Evolutionary conservation across 148 eudicot genomes (phyloP).

Genomic region (Euryodendron excelsum): DNA sequence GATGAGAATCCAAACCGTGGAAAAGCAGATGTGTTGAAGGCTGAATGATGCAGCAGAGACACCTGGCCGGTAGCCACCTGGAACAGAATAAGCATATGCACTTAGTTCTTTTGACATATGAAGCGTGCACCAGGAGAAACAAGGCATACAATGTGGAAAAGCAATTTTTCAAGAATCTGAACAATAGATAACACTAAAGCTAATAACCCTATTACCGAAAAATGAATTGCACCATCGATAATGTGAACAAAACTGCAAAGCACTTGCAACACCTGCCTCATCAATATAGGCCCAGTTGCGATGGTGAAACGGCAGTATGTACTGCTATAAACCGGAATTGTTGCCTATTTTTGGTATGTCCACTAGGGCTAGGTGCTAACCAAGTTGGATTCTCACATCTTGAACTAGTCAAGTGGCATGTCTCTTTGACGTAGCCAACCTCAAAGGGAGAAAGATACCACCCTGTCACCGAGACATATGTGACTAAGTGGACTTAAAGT

Average conservation of each 20-base stretch:
- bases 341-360: neutral
- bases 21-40: slow-evolving; percentile 29
- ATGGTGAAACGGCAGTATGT: neutral
- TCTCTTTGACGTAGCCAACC: neutral
- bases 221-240: neutral
- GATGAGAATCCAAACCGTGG: slow-evolving; percentile 66
- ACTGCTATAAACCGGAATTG: neutral
- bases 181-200: too few species aligned
- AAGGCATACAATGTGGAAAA: neutral
- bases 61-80: slow-evolving; percentile 38
- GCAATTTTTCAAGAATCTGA: neutral
- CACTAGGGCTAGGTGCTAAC: neutral
- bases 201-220: neutral
- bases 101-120: neutral
- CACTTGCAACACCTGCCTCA: neutral
- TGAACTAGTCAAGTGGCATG: neutral
- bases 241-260: neutral
- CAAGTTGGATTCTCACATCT: neutral
- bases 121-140: neutral
- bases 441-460: neutral
- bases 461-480: neutral
- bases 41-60: slow-evolving; percentile 35
- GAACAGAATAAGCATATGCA: slow-evolving; percentile 11
- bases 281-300: neutral
- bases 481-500: too few species aligned